Conservation (phyloP, 331 rosid species). For the Pyrus hybrid region DNA sequence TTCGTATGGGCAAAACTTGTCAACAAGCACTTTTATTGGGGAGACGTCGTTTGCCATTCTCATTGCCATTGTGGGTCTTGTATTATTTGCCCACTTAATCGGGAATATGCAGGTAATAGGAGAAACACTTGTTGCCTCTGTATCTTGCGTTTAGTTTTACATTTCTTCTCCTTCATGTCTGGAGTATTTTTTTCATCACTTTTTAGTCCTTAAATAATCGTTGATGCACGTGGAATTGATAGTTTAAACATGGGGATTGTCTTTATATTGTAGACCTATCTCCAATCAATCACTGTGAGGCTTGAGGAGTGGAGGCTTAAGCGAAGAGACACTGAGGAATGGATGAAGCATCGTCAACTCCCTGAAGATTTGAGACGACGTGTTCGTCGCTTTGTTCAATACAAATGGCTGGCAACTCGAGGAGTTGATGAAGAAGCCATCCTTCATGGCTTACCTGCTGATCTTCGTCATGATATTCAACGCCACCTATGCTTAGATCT, state of each 20-base stretch:
- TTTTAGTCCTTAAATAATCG: background rate
- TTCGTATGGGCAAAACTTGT: constrained; percentile 90
- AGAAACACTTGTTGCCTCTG: constrained; percentile 2
- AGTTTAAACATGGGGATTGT: background rate
- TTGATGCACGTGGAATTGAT: background rate
- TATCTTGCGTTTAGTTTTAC: background rate
- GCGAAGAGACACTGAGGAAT: constrained; percentile 92
- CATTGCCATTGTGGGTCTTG: constrained; percentile 92
- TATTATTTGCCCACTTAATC: constrained; percentile 84
- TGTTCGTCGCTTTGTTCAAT: constrained; percentile 80
- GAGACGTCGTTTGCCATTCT: constrained; percentile 92
- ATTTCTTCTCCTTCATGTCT: constrained; percentile 5
- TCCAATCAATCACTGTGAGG: constrained; percentile 89
- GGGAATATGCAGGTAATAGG: constrained; percentile 95
- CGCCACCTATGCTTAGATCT: constrained; percentile 89
- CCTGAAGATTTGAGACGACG: constrained; percentile 75
- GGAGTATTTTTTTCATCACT: background rate
- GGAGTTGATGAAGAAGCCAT: constrained; percentile 95
- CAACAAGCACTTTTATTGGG: constrained; percentile 77
- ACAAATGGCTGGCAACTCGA: constrained; percentile 92
- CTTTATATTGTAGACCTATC: constrained; percentile 62
- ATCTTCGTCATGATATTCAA: constrained; percentile 95
- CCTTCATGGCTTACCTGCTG: constrained; percentile 74
- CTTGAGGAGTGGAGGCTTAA: constrained; percentile 98
- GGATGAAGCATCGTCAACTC: constrained; percentile 99